Evolutionary conservation across 805 yeast species (phyloP), one percentile per base, ranked within the genome.

Genomic region (Deakozyma indianensis): DNA sequence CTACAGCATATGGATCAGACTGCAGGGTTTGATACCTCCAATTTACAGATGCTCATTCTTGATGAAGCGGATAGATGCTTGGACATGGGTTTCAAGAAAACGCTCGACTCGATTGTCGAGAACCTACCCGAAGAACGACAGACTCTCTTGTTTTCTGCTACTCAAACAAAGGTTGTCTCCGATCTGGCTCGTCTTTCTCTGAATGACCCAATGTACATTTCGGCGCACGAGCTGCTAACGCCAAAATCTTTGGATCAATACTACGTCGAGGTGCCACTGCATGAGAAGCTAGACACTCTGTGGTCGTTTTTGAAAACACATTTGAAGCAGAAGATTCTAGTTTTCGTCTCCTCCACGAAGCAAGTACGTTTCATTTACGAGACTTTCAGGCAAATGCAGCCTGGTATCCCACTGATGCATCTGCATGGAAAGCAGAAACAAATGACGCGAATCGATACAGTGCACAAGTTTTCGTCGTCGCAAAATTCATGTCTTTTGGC

Each of bases 11-110:
- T 87, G 75, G 94, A 88, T 59, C 94, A 88, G 59, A 78, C 94
- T 4, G 80, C 81, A 1, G 86, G 86, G 1, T 73, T 87, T 60
- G 88, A 81, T 54, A 66, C 81, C 7, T 68, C 78, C 21, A 84
- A 83, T 57, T 64, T 87, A 49, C 90, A 87, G 61, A 74, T 81
- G 58, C 64, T 87, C 41, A 87, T 87, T 2, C 63, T 87, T 44
- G 96, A 87, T 61, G 96, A 87, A 62, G 96, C 96, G 0, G 96
- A 87, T 58, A 69, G 96, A 53, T 84, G 92, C 55, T 66, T 87
- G 54, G 96, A 87, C 63, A 84, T 88, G 94, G 96, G 96, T 4
- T 87, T 87, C 70, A 79, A 78, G 58, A 76, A 75, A 54, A 82
- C 92, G 41, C 64, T 87, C 49, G 95, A 88, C 59, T 81, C 80